A percentile compares a stretch with the other conserved stretches of the same genome.
phyloP scores from a whole-genome alignment of 139 green algal genomes.

The Eudorina sp. region DNA sequence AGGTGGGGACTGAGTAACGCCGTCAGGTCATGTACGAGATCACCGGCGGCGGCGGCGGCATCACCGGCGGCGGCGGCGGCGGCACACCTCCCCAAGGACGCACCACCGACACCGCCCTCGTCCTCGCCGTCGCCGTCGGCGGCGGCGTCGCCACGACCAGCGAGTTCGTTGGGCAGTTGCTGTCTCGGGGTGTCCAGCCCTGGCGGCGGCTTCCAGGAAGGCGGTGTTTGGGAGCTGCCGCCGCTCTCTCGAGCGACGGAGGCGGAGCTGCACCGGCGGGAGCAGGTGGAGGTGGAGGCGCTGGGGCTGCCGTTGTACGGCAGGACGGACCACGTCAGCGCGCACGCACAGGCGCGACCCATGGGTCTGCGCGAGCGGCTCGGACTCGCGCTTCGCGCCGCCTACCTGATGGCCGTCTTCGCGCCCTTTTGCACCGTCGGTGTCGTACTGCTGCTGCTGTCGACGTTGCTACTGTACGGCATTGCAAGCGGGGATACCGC shows the following conservation, averaged over 20 bases:
- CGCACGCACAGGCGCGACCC: background rate
- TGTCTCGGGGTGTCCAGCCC: too few species aligned
- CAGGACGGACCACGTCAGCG: constrained; percentile 65
- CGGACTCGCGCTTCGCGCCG: constrained; percentile 56
- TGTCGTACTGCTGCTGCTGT: constrained; percentile 69
- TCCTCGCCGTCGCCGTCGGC: too few species aligned
- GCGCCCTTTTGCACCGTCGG: constrained; percentile 77
- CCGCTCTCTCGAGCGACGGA: background rate
- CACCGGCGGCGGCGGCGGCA: too few species aligned
- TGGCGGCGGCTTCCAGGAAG: background rate
- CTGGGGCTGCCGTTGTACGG: constrained; percentile 72
- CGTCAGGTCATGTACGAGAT: too few species aligned
- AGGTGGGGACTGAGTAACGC: too few species aligned
- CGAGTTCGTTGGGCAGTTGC: too few species aligned
- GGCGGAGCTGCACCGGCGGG: background rate
- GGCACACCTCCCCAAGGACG: too few species aligned
- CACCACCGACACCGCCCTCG: too few species aligned
- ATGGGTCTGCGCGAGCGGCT: constrained; percentile 31
- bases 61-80: too few species aligned
- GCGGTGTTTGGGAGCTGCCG: background rate
- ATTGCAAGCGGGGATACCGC: background rate
- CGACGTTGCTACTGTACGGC: background rate
- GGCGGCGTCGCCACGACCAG: too few species aligned
- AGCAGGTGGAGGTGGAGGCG: constrained; percentile 28
- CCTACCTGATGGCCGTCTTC: constrained; percentile 75